Evolutionary conservation across 1,139 yeast genomes (phyloP), one percentile per base, ranked within the genome.

Genomic region (Candida sanyaensis): DNA sequence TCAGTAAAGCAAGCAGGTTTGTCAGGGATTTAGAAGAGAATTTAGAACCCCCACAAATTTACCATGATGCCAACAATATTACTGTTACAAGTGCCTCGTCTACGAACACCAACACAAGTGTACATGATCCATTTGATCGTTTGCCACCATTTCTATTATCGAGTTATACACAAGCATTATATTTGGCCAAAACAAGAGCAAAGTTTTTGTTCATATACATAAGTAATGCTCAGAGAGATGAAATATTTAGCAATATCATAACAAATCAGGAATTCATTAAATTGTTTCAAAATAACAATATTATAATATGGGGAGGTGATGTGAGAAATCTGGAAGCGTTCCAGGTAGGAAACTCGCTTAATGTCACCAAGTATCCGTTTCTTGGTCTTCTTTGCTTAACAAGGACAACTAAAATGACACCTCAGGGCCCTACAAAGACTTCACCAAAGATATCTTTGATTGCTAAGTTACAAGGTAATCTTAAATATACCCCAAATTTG

Each of bases 221-320:
- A 49, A 88, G 90, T 49, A 86, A 88, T 59, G 84, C 85, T 21
- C 81, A 84, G 48, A 86, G 87, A 61, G 93, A 71, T 31, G 65
- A 68, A 4, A 81, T 88, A 48, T 80, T 84, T 49, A 66, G 76
- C n/a, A 74, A 77, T 11, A 76, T 88, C 4, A 66, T 91, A 39
- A 69, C 84, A 34, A 74, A 81, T 54, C 77, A 77, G 1, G 68
- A 67, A 31, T 83, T 90, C 48, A 68, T 80, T 6, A 68, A 69
- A 8, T 68, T 86, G 43, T 67, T 88, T 42, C 49, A 53, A 12
- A 69, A 69, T 31, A 80, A 80, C 46, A 71, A 78, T 41, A 64
- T 84, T 3, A 59, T 90, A 3, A 70, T 90, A 5, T 93, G 98
- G 98, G 96, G 95, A 33, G 97, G 97, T 7, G 88, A 88, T 61